Percentiles rank a stretch among this genome's conserved stretches.
These are phyloP conservation scores for Euryodendron excelsum DNA, from an alignment of 148 eudicot genomes.

Conservation along the genomic window DNA sequence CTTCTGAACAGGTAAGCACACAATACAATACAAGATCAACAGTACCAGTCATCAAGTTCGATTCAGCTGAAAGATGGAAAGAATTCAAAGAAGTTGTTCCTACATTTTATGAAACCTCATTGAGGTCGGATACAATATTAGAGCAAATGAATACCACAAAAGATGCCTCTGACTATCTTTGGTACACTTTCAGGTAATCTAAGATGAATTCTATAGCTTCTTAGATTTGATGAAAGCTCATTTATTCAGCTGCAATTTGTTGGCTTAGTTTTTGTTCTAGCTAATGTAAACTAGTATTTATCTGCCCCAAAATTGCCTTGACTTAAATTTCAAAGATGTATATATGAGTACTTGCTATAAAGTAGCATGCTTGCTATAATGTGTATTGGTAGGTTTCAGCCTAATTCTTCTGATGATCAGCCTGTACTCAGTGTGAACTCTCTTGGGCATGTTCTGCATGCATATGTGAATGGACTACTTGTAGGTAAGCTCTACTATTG, in stretches of 20 bases:
- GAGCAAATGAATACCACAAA: slow-evolving; percentile 60
- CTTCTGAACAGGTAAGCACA: slow-evolving; percentile 36
- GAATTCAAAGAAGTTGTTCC: slow-evolving; percentile 42
- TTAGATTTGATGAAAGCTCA: neutral
- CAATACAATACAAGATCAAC: slow-evolving; percentile 42
- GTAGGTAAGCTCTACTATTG: slow-evolving; percentile 34
- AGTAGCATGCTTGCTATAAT: neutral
- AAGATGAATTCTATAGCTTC: neutral
- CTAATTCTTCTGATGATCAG: slow-evolving; percentile 13
- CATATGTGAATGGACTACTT: slow-evolving; percentile 43
- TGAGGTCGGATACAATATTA: slow-evolving; percentile 41
- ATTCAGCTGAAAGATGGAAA: slow-evolving; percentile 41
- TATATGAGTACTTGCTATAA: neutral
- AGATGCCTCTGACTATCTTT: slow-evolving; percentile 52
- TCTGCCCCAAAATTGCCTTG: no score
- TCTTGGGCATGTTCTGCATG: slow-evolving; percentile 42
- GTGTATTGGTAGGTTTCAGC: slow-evolving; percentile 28
- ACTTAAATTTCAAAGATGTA: neutral
- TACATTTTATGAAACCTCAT: slow-evolving; percentile 33
- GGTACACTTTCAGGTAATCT: slow-evolving; percentile 56
- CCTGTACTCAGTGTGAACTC: slow-evolving; percentile 31
- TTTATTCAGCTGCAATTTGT: no score
- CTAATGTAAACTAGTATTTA: neutral
- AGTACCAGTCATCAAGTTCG: slow-evolving; percentile 32
- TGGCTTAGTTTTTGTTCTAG: neutral